Percentiles rank a stretch among this genome's conserved stretches.
phyloP scores from a whole-genome alignment of 2,329 filamentous ascomycete species.

The Aspergillus hortae region DNA sequence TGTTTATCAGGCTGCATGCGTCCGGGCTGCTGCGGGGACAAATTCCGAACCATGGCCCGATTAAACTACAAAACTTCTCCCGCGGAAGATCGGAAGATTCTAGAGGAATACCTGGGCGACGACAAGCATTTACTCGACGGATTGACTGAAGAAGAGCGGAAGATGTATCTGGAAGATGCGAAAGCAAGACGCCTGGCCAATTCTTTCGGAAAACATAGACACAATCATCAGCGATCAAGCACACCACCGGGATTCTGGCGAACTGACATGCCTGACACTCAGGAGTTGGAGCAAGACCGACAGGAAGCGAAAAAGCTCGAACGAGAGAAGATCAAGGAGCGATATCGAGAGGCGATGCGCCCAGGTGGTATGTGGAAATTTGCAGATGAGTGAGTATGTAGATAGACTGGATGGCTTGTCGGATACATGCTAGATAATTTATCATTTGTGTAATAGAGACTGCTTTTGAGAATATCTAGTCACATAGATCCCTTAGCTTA shows the following conservation, averaged over 20 bases:
- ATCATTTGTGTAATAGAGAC: no score
- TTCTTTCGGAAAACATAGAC: conserved; percentile 71
- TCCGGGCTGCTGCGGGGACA: conserved; percentile 70
- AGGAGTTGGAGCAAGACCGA: conserved; percentile 67
- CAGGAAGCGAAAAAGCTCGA: conserved; percentile 63
- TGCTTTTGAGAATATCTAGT: no score
- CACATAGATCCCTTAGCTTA: no score
- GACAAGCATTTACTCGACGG: conserved; percentile 30
- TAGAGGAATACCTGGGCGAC: conserved; percentile 56
- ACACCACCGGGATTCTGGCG: conserved; percentile 90
- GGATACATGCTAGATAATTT: no score
- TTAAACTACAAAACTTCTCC: conserved; percentile 17
- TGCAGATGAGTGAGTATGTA: conserved; percentile 62
- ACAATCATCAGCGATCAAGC: conserved; percentile 65
- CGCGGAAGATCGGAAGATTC: conserved; percentile 24
- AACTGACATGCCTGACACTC: conserved; percentile 82
- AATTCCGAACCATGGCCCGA: conserved; percentile 64
- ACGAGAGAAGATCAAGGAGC: conserved; percentile 63
- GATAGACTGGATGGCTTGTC: no score
- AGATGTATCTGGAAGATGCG: conserved; percentile 69
- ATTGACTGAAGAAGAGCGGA: conserved; percentile 60
- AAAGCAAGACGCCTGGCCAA: conserved; percentile 70
- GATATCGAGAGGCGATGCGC: conserved; percentile 78
- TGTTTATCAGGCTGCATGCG: conserved; percentile 72
- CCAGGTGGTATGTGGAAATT: conserved; percentile 75